Conservation (phyloP, 2,329 filamentous ascomycete species). For the Penicillium polonicum region DNA sequence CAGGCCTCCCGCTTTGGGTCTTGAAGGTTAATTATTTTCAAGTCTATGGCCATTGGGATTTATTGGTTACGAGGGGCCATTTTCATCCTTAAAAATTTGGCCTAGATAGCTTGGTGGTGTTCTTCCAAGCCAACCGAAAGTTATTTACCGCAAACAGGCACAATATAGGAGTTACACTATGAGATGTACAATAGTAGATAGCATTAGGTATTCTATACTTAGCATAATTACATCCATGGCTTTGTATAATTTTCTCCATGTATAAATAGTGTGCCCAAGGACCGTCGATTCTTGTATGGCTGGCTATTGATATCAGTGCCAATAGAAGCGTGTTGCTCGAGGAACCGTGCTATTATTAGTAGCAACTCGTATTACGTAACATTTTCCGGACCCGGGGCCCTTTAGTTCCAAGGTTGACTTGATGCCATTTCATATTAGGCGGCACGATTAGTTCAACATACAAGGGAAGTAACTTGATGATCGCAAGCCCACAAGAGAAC, state of each 20-base stretch:
- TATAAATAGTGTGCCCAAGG: not conserved
- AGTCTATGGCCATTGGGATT: not conserved
- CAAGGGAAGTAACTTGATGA: no score
- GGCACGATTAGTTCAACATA: no score
- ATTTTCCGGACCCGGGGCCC: not conserved
- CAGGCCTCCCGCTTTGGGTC: not conserved
- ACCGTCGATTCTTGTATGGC: not conserved
- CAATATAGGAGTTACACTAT: not conserved
- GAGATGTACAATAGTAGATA: not conserved
- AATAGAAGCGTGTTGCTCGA: constrained; percentile 2
- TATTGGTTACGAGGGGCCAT: not conserved
- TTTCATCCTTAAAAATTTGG: not conserved
- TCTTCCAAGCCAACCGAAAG: not conserved
- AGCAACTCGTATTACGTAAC: not conserved
- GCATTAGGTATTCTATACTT: not conserved
- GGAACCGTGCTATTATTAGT: constrained; percentile 6
- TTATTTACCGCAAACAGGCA: constrained; percentile 7
- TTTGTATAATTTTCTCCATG: not conserved
- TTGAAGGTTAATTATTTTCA: not conserved
- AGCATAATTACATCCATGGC: not conserved
- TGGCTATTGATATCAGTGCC: not conserved
- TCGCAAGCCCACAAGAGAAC: no score
- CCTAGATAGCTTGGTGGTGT: not conserved
- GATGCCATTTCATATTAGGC: not conserved
- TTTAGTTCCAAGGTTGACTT: not conserved